These are phyloP conservation scores for Claviceps quebecensis DNA, from an alignment of 2,329 filamentous ascomycete species.

Conservation along the genomic window DNA sequence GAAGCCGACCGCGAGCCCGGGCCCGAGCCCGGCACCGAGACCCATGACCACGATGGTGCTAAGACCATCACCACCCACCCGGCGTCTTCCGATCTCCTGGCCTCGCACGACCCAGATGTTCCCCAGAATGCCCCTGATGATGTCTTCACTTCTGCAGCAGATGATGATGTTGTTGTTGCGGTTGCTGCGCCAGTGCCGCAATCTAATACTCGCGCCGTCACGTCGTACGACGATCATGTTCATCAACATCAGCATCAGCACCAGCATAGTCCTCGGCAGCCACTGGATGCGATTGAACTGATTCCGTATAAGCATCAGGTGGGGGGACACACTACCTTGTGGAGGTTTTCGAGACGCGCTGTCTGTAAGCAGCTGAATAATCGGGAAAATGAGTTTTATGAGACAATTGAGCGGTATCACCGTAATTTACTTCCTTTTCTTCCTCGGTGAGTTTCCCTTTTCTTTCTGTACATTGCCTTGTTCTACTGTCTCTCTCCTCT, in stretches of 20 bases:
- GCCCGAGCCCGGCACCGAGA: slow-evolving; percentile 18
- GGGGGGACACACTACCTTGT: slow-evolving; percentile 89
- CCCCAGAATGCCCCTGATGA: slow-evolving; percentile 24
- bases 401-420: slow-evolving; percentile 83
- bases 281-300: slow-evolving; percentile 82
- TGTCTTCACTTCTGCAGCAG: slow-evolving; percentile 21
- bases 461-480: background rate
- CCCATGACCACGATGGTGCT: slow-evolving; percentile 10
- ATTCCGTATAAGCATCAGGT: slow-evolving; percentile 97
- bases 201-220: slow-evolving; percentile 10
- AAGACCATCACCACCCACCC: no score
- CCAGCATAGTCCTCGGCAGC: slow-evolving; percentile 38
- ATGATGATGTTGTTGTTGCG: slow-evolving; percentile 30
- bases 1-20: slow-evolving; percentile 17
- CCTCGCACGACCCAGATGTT: slow-evolving; percentile 17
- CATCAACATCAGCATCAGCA: slow-evolving; percentile 42
- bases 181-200: background rate
- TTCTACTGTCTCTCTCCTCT: background rate
- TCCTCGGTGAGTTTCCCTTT: slow-evolving; percentile 48
- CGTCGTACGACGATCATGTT: slow-evolving; percentile 32
- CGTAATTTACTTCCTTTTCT: slow-evolving; percentile 82
- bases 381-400: slow-evolving; percentile 96
- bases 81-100: slow-evolving; percentile 16
- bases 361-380: slow-evolving; percentile 98
- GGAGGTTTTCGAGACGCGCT: slow-evolving; percentile 85